These are phyloP conservation scores for Yamadazyma philogaea DNA, from an alignment of 805 yeast species.

Conservation along the genomic window DNA sequence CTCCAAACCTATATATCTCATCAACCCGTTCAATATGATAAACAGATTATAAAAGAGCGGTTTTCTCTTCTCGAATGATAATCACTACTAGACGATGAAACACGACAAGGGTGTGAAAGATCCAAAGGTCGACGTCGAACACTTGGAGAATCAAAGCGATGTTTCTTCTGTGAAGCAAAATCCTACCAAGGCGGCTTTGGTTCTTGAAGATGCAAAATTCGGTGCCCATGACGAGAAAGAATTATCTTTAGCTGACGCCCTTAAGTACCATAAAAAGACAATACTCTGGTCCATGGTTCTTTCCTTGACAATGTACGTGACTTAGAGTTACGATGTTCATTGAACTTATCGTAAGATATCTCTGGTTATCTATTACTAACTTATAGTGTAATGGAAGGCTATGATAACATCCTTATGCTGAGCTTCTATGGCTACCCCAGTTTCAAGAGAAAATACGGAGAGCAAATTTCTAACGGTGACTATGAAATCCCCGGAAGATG, in stretches of 20 bases:
- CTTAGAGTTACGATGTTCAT: conserved; percentile 12
- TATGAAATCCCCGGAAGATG: conserved; percentile 24
- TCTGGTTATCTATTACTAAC: not conserved
- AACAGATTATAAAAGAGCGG: too few species aligned
- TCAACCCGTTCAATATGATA: too few species aligned
- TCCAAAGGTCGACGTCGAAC: conserved; percentile 14
- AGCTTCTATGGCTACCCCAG: conserved; percentile 35
- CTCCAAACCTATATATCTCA: too few species aligned
- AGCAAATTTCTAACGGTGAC: conserved; percentile 21
- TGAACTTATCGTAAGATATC: conserved; percentile 13
- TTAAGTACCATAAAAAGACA: conserved; percentile 39
- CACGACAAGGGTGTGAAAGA: not conserved
- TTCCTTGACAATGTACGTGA: conserved; percentile 37
- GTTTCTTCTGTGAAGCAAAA: conserved; percentile 16
- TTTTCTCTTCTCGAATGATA: too few species aligned
- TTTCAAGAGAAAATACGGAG: conserved; percentile 34
- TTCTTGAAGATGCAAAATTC: conserved; percentile 18
- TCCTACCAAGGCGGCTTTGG: conserved; percentile 10
- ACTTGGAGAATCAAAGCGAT: conserved; percentile 16
- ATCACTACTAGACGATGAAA: not conserved
- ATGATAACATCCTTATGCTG: conserved; percentile 34
- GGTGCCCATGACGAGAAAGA: conserved; percentile 23
- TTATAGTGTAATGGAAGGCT: conserved; percentile 32
- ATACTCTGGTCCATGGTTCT: conserved; percentile 44
- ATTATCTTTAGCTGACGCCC: conserved; percentile 25